These are phyloP conservation scores for Cymbopogon citratus DNA, from an alignment of 176 grass and related monocot species.

Conservation along the genomic window DNA sequence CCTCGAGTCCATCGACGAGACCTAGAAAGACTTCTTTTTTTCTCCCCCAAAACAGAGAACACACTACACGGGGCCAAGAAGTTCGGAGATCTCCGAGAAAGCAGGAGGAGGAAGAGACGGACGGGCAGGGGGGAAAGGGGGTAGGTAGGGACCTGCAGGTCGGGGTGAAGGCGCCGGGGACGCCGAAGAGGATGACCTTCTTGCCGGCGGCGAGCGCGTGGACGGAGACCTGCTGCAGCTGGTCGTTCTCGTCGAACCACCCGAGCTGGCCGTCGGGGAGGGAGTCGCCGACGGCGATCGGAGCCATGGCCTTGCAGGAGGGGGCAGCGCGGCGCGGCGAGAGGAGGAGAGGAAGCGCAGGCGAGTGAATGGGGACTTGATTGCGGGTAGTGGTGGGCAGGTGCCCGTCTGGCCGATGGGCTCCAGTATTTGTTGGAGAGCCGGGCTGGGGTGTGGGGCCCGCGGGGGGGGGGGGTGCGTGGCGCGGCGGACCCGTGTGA, in stretches of 20 bases:
- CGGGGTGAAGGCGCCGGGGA: constrained; percentile 95
- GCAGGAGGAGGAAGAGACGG: background rate
- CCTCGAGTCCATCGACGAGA: background rate
- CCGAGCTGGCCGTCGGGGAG: constrained; percentile 67
- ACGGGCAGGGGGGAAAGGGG: background rate
- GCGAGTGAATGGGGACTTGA: background rate
- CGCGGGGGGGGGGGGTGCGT: too few relatives aligned
- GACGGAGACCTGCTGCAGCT: constrained; percentile 67
- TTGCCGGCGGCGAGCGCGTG: constrained; percentile 72
- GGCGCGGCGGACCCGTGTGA: too few relatives aligned
- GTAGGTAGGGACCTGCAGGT: constrained; percentile 63
- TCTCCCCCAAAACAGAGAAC: too few relatives aligned
- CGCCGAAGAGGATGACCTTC: constrained; percentile 94
- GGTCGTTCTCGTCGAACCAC: constrained; percentile 70
- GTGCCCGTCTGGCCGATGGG: too few relatives aligned
- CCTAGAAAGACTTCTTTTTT: background rate
- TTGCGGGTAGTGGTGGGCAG: background rate
- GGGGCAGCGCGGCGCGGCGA: background rate
- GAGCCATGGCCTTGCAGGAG: constrained; percentile 40
- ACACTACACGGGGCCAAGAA: too few relatives aligned
- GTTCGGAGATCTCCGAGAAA: background rate
- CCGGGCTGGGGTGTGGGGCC: too few relatives aligned
- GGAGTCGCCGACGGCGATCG: constrained; percentile 63
- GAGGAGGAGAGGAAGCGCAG: background rate
- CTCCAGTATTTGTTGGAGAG: too few relatives aligned